These are phyloP conservation scores for Neurospora tetrasperma DNA, from an alignment of 495 filamentous ascomycete species.

Conservation along the genomic window DNA sequence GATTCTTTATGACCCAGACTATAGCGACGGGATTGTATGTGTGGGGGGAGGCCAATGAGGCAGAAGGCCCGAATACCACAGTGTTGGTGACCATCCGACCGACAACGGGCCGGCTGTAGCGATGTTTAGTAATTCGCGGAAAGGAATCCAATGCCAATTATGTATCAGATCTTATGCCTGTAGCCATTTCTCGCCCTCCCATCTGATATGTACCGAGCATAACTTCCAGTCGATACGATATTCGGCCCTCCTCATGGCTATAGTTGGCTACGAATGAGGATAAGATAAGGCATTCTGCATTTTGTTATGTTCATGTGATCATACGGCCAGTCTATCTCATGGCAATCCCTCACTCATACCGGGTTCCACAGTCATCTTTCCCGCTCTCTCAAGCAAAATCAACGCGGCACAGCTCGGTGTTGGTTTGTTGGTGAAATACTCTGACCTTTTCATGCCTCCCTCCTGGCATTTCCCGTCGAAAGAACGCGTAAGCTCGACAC, in stretches of 20 bases:
- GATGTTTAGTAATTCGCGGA: neutral
- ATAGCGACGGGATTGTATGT: neutral
- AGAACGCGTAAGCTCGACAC: neutral
- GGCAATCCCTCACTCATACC: neutral
- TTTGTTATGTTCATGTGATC: neutral
- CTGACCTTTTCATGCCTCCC: neutral
- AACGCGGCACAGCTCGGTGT: neutral
- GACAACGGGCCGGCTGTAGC: neutral
- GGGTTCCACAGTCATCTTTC: neutral
- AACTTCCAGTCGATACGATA: neutral
- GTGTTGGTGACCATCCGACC: neutral
- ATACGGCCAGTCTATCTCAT: neutral
- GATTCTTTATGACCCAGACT: neutral
- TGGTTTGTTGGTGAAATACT: neutral
- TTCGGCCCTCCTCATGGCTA: neutral
- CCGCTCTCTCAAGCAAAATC: neutral
- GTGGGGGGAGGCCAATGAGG: neutral
- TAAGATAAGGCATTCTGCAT: neutral
- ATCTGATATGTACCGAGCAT: neutral
- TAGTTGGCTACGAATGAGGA: neutral
- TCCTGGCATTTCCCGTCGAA: neutral
- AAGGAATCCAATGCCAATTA: neutral
- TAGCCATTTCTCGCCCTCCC: neutral
- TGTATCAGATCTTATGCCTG: neutral
- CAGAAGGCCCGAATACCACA: constrained; percentile 8